Base-by-base conservation (phyloP, 2,329 filamentous ascomycete genomes). In the Cladosporium cucumerinum region DNA sequence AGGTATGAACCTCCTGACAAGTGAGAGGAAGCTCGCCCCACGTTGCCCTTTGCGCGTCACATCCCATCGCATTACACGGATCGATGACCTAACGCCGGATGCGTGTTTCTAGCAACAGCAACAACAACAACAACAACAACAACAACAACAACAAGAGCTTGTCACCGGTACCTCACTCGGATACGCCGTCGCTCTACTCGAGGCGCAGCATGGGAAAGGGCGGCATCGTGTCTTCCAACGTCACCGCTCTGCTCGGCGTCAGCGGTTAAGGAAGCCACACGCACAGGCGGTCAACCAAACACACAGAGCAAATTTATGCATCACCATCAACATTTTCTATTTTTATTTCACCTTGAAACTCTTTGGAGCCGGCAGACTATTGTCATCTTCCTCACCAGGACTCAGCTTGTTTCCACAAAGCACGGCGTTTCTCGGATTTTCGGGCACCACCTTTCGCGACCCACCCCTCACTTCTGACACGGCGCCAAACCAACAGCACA, bases 1-100 rank as follows among this genome's bases (percentile, higher is more conserved):
- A 65, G 63, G 63, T 65, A 65, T 57, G 63, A 57, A 5, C 30
- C 48, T 62, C 59, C 59, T 43, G 49, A 54, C 32, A 62, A 51
- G 49, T 62, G 48, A 49, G 21, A 18, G 14, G 51, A 26, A 26
- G n/a, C n/a, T 26, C 57, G 18, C 16, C 25, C 39, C 55, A 23
- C 55, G n/a, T 46, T n/a, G 16, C 26, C 11, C 5, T 28, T 49
- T 49, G 25, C 57, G 30, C 25, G 26, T 32, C 25, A 25, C 12
- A 43, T n/a, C 23, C 11, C 21, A 58, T 25, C 28, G 8, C 21
- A 60, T 34, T 11, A 34, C n/a, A 57, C 16, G 28, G 54, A 34
- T 39, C 18, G 30, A 57, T 57, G 26, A 36, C 58, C 58, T 61
- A 61, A 61, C 58, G 26, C 30, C 25, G 58, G 46, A 30, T 49